These are phyloP conservation scores for Triticum dicoccoides DNA, from an alignment of 176 grass and related monocot genomes.

Conservation along the genomic window DNA sequence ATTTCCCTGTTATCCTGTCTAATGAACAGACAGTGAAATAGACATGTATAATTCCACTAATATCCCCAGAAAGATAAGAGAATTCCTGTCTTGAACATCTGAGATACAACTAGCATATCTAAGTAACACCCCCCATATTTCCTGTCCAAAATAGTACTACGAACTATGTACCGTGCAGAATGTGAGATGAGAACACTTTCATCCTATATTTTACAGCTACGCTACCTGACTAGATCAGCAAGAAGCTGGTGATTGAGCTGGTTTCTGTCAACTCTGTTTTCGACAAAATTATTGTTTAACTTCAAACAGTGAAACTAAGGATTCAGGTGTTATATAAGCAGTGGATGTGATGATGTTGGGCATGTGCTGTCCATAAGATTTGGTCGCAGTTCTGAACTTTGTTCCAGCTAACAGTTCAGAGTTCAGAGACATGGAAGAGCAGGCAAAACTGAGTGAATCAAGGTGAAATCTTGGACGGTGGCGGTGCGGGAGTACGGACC, in stretches of 20 bases:
- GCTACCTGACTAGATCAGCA: neutral
- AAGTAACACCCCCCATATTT: neutral
- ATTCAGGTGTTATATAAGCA: neutral
- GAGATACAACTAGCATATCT: neutral
- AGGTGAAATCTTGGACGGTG: neutral
- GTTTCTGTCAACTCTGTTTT: neutral
- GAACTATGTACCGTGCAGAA: neutral
- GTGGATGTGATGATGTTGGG: neutral
- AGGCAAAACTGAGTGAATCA: neutral
- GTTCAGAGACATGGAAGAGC: neutral
- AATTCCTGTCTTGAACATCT: neutral
- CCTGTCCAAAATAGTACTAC: neutral
- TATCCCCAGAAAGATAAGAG: neutral
- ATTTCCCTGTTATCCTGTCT: neutral
- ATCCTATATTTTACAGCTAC: neutral
- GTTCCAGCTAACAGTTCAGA: neutral
- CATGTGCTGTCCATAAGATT: neutral
- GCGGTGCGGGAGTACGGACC: slow-evolving; percentile 20
- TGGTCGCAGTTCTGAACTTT: neutral
- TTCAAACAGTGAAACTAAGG: neutral
- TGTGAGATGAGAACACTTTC: neutral
- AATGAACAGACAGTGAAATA: no score
- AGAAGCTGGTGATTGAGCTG: neutral
- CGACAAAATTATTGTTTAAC: neutral
- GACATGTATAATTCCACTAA: neutral